Percentiles rank a stretch among this genome's conserved stretches.
Evolutionary conservation across 805 yeast genomes (phyloP).

Genomic region (Kuraishia cidri): DNA sequence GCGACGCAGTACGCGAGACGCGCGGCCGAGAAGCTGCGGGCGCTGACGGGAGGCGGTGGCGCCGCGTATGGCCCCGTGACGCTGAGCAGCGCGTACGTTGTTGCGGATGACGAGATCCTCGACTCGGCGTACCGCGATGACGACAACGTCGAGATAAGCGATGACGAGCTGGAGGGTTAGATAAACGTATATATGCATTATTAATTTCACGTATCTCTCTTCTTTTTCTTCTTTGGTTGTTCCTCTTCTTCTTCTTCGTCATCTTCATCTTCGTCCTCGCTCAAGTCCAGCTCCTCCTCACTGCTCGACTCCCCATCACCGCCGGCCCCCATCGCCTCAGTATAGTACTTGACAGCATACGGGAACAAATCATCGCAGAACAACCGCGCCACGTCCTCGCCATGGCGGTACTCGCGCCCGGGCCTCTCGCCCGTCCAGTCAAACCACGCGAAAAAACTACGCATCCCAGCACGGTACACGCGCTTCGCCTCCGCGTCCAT

Average conservation of each 20-base stretch:
- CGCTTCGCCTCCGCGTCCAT: slow-evolving; percentile 46
- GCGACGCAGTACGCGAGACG: slow-evolving; percentile 9
- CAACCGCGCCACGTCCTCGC: slow-evolving; percentile 68
- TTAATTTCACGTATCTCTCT: too few relatives aligned
- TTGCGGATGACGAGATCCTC: slow-evolving; percentile 12
- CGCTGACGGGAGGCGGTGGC: not conserved
- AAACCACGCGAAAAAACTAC: slow-evolving; percentile 83
- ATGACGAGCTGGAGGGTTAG: slow-evolving; percentile 8
- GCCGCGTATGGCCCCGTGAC: slow-evolving; percentile 8
- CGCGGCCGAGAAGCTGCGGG: slow-evolving; percentile 2
- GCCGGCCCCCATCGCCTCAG: slow-evolving; percentile 58
- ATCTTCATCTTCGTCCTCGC: slow-evolving; percentile 39
- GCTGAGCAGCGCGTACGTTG: slow-evolving; percentile 12
- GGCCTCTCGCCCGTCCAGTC: slow-evolving; percentile 75
- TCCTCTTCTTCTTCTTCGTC: slow-evolving; percentile 15
- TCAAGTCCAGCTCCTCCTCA: slow-evolving; percentile 42
- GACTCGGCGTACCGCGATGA: slow-evolving; percentile 6
- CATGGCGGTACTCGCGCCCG: slow-evolving; percentile 69
- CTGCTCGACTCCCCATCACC: slow-evolving; percentile 26
- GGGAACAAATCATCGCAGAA: slow-evolving; percentile 79
- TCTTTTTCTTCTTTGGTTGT: too few relatives aligned
- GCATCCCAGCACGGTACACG: slow-evolving; percentile 62
- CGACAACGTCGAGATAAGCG: slow-evolving; percentile 7
- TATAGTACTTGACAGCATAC: slow-evolving; percentile 74
- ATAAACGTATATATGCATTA: too few relatives aligned